Evolutionary conservation across 1,284 basidiomycete species (phyloP).

Genomic region (Porogramme epimiltina): DNA sequence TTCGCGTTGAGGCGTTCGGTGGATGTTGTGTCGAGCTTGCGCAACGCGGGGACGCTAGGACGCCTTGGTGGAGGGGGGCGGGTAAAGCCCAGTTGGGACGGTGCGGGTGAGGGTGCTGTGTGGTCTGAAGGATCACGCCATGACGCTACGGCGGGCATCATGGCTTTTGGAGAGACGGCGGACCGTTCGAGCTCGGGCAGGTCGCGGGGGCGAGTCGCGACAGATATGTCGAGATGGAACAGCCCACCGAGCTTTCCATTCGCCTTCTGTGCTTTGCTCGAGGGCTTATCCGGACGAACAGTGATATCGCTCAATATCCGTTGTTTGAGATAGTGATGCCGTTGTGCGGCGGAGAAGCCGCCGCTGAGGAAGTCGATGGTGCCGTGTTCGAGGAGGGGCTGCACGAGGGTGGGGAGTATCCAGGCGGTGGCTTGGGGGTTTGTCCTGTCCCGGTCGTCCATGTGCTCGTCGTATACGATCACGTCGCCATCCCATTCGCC

Average conservation of each 20-base stretch:
- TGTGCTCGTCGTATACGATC: conserved; percentile 75
- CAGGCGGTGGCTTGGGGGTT: conserved; percentile 60
- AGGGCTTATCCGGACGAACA: conserved; percentile 22
- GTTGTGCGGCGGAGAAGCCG: conserved; percentile 61
- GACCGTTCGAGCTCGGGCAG: conserved; percentile 61
- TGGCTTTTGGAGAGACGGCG: conserved; percentile 38
- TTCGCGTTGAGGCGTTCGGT: conserved; percentile 48
- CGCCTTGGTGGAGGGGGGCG: conserved; percentile 54
- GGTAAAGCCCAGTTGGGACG: conserved; percentile 61
- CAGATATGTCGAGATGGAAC: conserved; percentile 66
- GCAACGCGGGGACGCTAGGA: conserved; percentile 63
- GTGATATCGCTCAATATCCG: conserved; percentile 43
- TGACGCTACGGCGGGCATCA: conserved; percentile 38
- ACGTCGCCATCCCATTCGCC: conserved; percentile 72
- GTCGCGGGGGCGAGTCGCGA: conserved; percentile 49
- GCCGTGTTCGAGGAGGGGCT: conserved; percentile 54
- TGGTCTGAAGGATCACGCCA: conserved; percentile 43
- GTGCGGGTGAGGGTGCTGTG: conserved; percentile 63
- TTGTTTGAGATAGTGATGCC: conserved; percentile 53
- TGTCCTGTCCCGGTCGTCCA: conserved; percentile 62
- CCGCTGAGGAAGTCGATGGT: conserved; percentile 67
- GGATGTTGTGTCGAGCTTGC: conserved; percentile 59
- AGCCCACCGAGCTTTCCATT: conserved; percentile 42
- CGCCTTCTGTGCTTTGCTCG: conserved; percentile 19
- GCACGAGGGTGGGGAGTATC: conserved; percentile 63